phyloP scores from a whole-genome alignment of 2,329 filamentous ascomycete species.

The Epichloe typhina region DNA sequence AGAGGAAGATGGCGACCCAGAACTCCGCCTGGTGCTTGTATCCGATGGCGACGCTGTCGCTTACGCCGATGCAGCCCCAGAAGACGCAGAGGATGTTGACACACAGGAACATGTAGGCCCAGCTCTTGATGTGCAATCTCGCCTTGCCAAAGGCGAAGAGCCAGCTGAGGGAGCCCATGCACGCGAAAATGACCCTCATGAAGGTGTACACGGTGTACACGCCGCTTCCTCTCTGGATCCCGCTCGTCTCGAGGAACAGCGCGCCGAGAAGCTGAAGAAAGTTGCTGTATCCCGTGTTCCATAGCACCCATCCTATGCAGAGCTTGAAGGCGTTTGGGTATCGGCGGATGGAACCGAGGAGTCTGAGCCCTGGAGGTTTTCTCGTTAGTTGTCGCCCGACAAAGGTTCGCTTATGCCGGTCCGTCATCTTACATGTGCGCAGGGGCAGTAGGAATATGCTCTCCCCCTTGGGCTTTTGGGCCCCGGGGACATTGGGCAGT shows the following conservation, averaged over 20 bases:
- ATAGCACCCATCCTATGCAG: constrained; percentile 10
- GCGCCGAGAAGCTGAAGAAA: constrained; percentile 8
- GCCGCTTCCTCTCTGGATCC: constrained; percentile 9
- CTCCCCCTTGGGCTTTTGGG: constrained; percentile 6
- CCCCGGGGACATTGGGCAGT: constrained; percentile 8
- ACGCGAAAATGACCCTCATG: constrained; percentile 9
- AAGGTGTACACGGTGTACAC: constrained; percentile 10
- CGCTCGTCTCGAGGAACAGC: constrained; percentile 9
- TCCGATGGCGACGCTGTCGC: constrained; percentile 5
- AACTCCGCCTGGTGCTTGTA: constrained; percentile 11
- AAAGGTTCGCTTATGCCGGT: not conserved
- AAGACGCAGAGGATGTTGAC: constrained; percentile 10
- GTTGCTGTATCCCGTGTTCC: constrained; percentile 11
- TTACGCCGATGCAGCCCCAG: constrained; percentile 11
- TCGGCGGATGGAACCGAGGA: constrained; percentile 8
- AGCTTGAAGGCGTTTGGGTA: constrained; percentile 12
- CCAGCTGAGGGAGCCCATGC: constrained; percentile 9
- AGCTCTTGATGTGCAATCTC: constrained; percentile 7
- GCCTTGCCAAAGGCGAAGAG: constrained; percentile 6
- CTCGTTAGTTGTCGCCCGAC: not conserved
- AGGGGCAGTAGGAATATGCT: constrained; percentile 8
- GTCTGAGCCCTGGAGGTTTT: constrained; percentile 6
- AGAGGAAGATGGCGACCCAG: constrained; percentile 8
- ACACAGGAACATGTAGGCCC: constrained; percentile 9
- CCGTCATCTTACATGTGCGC: constrained; percentile 7